Conservation (phyloP, 83 land plant genomes). For the Larix sibirica region DNA sequence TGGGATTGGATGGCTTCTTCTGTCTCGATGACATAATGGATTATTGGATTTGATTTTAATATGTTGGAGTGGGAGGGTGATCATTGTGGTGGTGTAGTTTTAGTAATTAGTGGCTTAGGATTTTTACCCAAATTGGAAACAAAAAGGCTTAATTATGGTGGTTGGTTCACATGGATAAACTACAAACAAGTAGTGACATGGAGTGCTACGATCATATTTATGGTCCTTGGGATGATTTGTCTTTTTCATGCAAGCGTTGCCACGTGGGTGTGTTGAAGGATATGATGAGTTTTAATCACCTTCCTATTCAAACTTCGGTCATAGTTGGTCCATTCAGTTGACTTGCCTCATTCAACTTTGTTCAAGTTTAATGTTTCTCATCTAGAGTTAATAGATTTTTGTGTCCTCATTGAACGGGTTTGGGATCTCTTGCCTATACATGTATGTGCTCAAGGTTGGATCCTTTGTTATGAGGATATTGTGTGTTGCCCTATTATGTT, state of each 20-base stretch:
- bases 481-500: neutral
- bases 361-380: neutral
- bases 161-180: neutral
- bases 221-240: neutral
- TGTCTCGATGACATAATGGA: neutral
- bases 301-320: neutral
- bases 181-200: neutral
- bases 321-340: neutral
- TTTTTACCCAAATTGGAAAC: neutral
- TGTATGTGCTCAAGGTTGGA: neutral
- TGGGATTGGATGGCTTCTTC: neutral
- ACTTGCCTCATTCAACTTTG: neutral
- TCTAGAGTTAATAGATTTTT: no score
- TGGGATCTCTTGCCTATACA: neutral
- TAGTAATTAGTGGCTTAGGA: neutral
- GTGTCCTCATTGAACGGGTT: neutral
- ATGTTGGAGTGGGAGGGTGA: neutral
- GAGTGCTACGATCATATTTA: neutral
- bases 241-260: neutral
- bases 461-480: neutral
- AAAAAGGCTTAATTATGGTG: neutral
- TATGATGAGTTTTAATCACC: neutral
- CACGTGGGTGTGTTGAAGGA: neutral
- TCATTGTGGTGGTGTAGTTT: neutral
- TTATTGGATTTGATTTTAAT: neutral